These are phyloP conservation scores for Austropuccinia psidii DNA, from an alignment of 1,284 basidiomycete genomes.

Conservation along the genomic window DNA sequence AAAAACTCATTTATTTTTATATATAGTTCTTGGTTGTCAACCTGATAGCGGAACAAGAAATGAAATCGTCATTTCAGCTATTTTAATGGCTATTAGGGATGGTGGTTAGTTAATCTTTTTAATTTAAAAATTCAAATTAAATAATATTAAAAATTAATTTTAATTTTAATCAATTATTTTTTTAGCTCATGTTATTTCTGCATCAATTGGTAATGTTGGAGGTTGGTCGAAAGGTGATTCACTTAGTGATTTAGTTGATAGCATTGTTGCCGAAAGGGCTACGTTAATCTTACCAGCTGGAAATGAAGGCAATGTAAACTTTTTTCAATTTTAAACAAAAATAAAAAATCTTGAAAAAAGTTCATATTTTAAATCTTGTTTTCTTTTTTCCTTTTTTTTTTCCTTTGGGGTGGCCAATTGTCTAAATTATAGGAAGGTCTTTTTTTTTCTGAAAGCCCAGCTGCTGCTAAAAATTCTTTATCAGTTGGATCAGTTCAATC, in stretches of 20 bases:
- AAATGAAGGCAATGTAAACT: slow-evolving; percentile 1
- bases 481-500: neutral
- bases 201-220: neutral
- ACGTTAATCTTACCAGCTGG: neutral
- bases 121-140: neutral
- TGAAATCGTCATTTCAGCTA: neutral
- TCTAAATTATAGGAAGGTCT: neutral
- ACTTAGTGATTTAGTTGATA: neutral
- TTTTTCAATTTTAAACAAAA: neutral
- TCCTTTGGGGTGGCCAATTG: no score
- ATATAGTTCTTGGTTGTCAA: slow-evolving; percentile 4
- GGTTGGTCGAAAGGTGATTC: slow-evolving; percentile 12
- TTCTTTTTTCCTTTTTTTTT: no score
- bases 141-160: neutral
- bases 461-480: neutral
- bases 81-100: neutral
- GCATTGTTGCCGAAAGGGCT: neutral
- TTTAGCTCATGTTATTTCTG: slow-evolving; percentile 4
- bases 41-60: neutral
- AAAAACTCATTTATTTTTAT: no score
- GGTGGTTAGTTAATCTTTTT: neutral
- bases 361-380: neutral
- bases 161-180: neutral
- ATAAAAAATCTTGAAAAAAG: neutral
- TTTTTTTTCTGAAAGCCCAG: slow-evolving; percentile 1